Percentiles rank a stretch among this genome's conserved stretches.
These are phyloP conservation scores for Stephanocyclus meneghinianus DNA, from an alignment of 352 stramenopile species.

Conservation along the genomic window DNA sequence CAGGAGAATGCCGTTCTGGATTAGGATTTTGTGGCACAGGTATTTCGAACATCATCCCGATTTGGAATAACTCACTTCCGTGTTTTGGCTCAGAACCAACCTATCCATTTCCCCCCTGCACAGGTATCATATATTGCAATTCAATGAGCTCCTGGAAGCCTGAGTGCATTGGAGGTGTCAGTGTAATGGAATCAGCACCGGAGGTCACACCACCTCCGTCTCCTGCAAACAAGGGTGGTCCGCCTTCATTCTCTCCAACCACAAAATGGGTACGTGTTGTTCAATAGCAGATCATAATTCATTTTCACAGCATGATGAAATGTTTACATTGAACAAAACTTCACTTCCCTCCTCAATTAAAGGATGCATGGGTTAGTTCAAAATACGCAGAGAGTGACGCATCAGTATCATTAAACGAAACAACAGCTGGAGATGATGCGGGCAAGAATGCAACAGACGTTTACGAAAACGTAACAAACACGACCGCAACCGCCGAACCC, in stretches of 20 bases:
- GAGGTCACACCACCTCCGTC: not conserved
- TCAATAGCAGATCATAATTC: too few relatives aligned
- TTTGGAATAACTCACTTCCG: not conserved
- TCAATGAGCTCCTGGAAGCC: slow-evolving; percentile 41
- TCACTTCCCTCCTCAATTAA: not conserved
- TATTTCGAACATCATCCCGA: not conserved
- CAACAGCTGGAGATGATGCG: not conserved
- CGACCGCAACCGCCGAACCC: not conserved
- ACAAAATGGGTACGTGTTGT: not conserved
- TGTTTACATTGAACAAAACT: not conserved
- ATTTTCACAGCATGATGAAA: too few relatives aligned
- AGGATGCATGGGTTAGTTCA: slow-evolving; percentile 2
- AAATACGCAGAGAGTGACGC: not conserved
- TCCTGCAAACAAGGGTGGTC: slow-evolving; percentile 2
- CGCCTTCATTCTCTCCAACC: not conserved
- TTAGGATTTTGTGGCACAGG: slow-evolving; percentile 55
- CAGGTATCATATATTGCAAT: slow-evolving; percentile 42
- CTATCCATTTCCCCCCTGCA: not conserved
- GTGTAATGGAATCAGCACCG: not conserved
- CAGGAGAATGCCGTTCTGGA: slow-evolving; percentile 46
- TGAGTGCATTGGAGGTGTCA: slow-evolving; percentile 19
- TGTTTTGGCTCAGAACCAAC: not conserved
- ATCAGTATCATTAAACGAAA: not conserved
- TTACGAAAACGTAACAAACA: not conserved
- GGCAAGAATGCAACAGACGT: not conserved